Conservation (phyloP, 345 rosid genomes). For the Aegle marmelos region DNA sequence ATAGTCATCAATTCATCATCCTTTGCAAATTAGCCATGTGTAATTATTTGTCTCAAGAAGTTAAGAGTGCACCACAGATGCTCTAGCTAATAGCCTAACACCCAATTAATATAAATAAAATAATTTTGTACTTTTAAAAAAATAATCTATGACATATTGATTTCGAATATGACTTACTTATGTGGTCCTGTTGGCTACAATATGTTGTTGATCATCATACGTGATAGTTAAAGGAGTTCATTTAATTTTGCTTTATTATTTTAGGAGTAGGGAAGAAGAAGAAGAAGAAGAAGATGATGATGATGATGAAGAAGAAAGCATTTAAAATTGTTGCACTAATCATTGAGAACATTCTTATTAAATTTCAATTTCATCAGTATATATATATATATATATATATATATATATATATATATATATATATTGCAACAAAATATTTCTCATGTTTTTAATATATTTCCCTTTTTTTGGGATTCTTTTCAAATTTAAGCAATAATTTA, state of each 20-base stretch:
- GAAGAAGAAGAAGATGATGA: no score
- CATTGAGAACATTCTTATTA: background rate
- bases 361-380: background rate
- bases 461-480: background rate
- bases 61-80: background rate
- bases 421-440: background rate
- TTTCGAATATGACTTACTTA: background rate
- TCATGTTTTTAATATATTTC: background rate
- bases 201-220: background rate
- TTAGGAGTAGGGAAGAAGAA: no score
- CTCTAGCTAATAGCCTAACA: background rate
- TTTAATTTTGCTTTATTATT: background rate
- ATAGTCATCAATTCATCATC: no score
- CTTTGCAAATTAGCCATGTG: background rate
- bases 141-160: no score
- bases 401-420: no score
- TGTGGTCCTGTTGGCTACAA: background rate
- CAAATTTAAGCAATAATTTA: background rate
- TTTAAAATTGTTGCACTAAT: background rate
- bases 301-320: background rate
- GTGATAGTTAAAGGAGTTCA: conserved; percentile 5
- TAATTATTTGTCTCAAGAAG: no score
- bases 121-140: no score
- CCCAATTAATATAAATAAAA: no score
- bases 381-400: no score